These are phyloP conservation scores for Beauveria medogensis DNA, from an alignment of 2,329 filamentous ascomycete species.

Conservation along the genomic window DNA sequence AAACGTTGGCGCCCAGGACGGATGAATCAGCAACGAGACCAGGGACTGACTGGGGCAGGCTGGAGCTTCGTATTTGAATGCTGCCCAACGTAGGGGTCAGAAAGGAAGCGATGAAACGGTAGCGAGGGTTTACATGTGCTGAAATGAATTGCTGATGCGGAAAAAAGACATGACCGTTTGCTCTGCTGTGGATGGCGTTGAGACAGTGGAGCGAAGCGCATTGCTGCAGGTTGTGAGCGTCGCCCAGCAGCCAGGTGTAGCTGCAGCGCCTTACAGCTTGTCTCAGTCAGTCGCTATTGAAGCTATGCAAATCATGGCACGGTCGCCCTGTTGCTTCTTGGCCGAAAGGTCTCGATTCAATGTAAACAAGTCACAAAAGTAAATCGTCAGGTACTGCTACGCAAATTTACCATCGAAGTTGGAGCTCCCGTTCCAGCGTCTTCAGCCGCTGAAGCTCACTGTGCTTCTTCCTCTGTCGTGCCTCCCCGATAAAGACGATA, in stretches of 20 bases:
- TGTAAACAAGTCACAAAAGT: no score
- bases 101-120: neutral
- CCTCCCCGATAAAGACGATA: neutral
- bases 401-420: neutral
- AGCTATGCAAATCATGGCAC: no score
- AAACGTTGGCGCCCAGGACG: neutral
- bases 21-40: slow-evolving; percentile 2
- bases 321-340: neutral
- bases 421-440: neutral
- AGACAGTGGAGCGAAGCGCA: neutral
- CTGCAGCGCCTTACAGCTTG: neutral
- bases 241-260: neutral
- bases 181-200: neutral
- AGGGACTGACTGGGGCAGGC: neutral
- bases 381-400: no score
- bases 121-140: neutral
- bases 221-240: neutral
- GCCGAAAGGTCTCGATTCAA: no score
- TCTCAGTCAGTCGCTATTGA: neutral
- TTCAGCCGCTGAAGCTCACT: neutral
- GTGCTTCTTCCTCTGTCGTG: no score
- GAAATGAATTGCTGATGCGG: neutral
- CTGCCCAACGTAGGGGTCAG: no score
- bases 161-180: neutral
- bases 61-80: neutral